Evolutionary conservation across 116 monocot species (phyloP).

Genomic region (Zostera marina): DNA sequence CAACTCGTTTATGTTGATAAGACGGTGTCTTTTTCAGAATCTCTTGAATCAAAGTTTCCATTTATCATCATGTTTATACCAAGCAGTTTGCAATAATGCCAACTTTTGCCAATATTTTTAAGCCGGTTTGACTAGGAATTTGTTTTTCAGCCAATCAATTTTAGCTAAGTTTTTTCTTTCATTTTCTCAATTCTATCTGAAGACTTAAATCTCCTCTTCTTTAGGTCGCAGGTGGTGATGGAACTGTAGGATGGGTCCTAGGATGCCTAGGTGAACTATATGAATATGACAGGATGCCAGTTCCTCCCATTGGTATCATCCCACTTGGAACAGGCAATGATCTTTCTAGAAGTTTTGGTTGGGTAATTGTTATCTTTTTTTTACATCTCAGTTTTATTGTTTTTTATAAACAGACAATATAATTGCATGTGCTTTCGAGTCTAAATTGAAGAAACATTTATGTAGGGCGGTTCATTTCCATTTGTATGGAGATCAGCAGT

Average conservation of each 20-base stretch:
- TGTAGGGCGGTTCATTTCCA: conserved; percentile 84
- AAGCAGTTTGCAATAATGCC: no score
- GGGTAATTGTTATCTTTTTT: conserved; percentile 29
- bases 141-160: neutral
- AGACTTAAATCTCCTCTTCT: neutral
- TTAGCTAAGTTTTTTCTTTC: neutral
- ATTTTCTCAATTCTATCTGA: neutral
- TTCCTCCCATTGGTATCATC: conserved; percentile 79
- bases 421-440: neutral
- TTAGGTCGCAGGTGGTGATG: conserved; percentile 95
- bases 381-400: conserved; percentile 1
- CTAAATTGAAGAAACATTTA: neutral
- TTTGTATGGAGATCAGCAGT: conserved; percentile 77
- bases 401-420: neutral
- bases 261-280: conserved; percentile 55
- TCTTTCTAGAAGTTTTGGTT: conserved; percentile 91
- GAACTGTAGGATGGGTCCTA: conserved; percentile 80
- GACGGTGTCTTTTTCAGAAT: no score
- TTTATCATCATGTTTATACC: no score
- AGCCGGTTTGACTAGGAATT: no score
- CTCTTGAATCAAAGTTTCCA: no score
- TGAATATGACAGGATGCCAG: conserved; percentile 40
- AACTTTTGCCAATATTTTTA: no score
- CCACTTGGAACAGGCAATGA: conserved; percentile 98
- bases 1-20: no score